These are phyloP conservation scores for Capronia epimyces DNA, from an alignment of 2,329 filamentous ascomycete species.

Conservation along the genomic window DNA sequence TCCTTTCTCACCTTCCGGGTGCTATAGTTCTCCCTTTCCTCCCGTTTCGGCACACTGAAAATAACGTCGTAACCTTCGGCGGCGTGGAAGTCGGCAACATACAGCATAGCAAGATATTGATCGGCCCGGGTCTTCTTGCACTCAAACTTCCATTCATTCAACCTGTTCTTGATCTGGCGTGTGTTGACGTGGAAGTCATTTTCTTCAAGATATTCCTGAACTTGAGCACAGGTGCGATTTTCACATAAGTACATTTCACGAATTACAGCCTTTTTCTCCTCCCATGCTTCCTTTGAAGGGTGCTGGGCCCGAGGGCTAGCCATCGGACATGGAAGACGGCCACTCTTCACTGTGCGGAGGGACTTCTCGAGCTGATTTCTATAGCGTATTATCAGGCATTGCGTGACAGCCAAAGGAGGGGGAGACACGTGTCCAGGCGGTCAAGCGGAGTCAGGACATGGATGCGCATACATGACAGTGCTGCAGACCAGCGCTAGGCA, in stretches of 20 bases:
- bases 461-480: not conserved
- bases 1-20: constrained; percentile 21
- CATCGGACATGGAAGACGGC: constrained; percentile 2
- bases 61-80: constrained; percentile 3
- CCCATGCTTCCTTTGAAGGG: constrained; percentile 20
- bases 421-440: not conserved
- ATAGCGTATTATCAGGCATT: not conserved
- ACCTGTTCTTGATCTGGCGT: constrained; percentile 22
- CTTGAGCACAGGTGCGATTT: constrained; percentile 13
- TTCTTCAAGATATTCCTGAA: constrained; percentile 10
- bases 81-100: constrained; percentile 5
- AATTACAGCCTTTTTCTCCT: constrained; percentile 13
- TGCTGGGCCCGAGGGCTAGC: constrained; percentile 6
- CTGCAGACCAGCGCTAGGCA: not conserved
- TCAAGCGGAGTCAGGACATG: not conserved
- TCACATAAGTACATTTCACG: constrained; percentile 16
- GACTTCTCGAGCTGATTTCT: not conserved
- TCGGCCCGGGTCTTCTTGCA: constrained; percentile 18
- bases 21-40: constrained; percentile 4
- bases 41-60: constrained; percentile 21
- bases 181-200: constrained; percentile 13
- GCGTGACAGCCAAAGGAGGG: not conserved
- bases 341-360: not conserved
- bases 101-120: constrained; percentile 22
- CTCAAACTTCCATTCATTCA: constrained; percentile 23